phyloP scores from a whole-genome alignment of 345 rosid genomes.

The Boechera retrofracta region DNA sequence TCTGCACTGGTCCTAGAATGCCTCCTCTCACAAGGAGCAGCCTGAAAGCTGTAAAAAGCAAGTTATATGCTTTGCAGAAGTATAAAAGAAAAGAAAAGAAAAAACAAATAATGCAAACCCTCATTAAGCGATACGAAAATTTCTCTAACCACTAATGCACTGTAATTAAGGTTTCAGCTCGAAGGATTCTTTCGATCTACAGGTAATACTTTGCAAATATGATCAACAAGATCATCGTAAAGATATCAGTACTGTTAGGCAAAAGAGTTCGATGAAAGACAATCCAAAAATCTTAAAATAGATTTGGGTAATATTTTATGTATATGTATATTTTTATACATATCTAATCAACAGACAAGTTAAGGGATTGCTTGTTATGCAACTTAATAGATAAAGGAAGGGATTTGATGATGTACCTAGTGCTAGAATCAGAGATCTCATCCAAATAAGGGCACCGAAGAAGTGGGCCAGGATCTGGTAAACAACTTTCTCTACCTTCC shows the following conservation, averaged over 20 bases:
- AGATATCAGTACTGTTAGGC: slow-evolving; percentile 4
- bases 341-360: neutral
- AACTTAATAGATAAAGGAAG: slow-evolving; percentile 14
- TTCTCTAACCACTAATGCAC: neutral
- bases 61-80: slow-evolving; percentile 16
- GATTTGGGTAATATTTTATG: neutral
- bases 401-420: slow-evolving; percentile 57
- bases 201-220: neutral
- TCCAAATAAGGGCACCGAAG: slow-evolving; percentile 67
- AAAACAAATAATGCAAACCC: neutral
- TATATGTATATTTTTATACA: neutral
- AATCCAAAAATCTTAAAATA: neutral
- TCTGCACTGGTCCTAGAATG: slow-evolving; percentile 65
- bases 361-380: slow-evolving; percentile 2
- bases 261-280: neutral
- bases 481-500: slow-evolving; percentile 59
- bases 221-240: slow-evolving; percentile 6
- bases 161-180: slow-evolving; percentile 6
- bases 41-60: slow-evolving; percentile 66
- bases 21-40: slow-evolving; percentile 74
- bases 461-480: slow-evolving; percentile 64
- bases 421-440: slow-evolving; percentile 81
- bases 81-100: neutral
- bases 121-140: neutral
- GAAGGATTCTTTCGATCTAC: slow-evolving; percentile 3